Conservation (phyloP, 2,329 filamentous ascomycete genomes). For the Exophiala viscosa region DNA sequence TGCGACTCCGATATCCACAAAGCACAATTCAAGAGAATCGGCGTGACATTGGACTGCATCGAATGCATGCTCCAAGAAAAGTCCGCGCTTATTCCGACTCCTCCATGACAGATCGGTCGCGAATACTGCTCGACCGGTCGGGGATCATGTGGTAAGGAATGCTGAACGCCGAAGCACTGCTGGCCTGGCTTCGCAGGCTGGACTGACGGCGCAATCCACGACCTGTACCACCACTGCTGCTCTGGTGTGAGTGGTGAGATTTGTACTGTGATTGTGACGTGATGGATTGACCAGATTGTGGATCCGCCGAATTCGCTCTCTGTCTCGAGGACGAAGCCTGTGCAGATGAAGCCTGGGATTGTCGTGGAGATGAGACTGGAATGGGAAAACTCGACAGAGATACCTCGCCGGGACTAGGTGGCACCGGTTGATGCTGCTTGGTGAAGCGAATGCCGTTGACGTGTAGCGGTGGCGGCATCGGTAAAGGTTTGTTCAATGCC, state of each 20-base stretch:
- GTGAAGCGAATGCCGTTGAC: conserved; percentile 7
- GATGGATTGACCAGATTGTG: background rate
- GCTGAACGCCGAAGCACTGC: conserved; percentile 21
- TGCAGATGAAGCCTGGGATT: background rate
- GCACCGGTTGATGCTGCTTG: conserved; percentile 6
- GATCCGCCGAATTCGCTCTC: background rate
- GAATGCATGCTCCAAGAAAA: too few species aligned
- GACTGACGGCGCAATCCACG: conserved; percentile 14
- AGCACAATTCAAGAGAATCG: too few species aligned
- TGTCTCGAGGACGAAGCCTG: background rate
- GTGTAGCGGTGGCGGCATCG: conserved; percentile 11
- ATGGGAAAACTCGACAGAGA: conserved; percentile 23
- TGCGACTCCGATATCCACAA: too few species aligned
- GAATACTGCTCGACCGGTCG: conserved; percentile 24
- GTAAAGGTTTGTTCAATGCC: conserved; percentile 4
- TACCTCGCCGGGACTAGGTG: conserved; percentile 23
- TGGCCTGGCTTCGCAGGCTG: conserved; percentile 17
- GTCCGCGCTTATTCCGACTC: background rate
- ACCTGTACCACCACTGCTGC: conserved; percentile 3
- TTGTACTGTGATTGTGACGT: background rate
- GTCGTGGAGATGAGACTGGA: conserved; percentile 17
- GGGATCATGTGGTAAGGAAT: conserved; percentile 27
- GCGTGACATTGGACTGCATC: too few species aligned
- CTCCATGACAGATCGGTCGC: conserved; percentile 20
- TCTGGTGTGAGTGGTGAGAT: conserved; percentile 6